Percentiles rank a stretch among this genome's conserved stretches.
These are phyloP conservation scores for Symbiodinium pilosum DNA, from an alignment of 73 alveolate species.

Conservation along the genomic window DNA sequence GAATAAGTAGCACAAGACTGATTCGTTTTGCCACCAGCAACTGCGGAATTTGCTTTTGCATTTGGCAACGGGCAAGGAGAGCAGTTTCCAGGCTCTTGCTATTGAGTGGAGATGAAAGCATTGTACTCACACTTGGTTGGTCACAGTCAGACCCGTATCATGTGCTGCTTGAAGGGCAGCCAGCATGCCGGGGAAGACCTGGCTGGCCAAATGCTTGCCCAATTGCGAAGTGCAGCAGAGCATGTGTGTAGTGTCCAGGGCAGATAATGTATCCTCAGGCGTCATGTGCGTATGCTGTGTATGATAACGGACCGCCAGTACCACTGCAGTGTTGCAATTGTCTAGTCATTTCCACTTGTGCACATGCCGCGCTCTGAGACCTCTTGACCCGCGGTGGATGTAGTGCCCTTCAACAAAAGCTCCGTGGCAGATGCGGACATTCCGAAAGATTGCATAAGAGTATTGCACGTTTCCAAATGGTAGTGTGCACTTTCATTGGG, in stretches of 20 bases:
- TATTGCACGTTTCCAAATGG: too few species aligned
- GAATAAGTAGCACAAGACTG: background rate
- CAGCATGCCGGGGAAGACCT: background rate
- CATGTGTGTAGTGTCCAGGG: slow-evolving; percentile 14
- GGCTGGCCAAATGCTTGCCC: background rate
- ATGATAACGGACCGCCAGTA: background rate
- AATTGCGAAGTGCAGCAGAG: slow-evolving; percentile 13
- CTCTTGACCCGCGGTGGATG: slow-evolving; percentile 18
- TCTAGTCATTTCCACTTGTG: background rate
- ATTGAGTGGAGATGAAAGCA: too few species aligned
- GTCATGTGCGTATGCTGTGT: background rate
- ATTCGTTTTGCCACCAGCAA: background rate
- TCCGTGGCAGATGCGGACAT: too few species aligned
- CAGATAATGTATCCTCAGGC: background rate
- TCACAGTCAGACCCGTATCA: background rate
- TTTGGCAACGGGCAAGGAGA: background rate
- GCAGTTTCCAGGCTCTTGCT: too few species aligned
- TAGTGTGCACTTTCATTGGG: too few species aligned
- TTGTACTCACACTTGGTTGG: background rate
- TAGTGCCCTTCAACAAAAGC: background rate
- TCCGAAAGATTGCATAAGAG: too few species aligned
- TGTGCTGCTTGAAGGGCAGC: slow-evolving; percentile 12
- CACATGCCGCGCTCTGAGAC: background rate
- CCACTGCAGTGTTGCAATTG: too few species aligned
- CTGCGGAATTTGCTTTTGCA: slow-evolving; percentile 51